Base-by-base conservation (phyloP, 345 rosid species). In the Syzygium jambos region DNA sequence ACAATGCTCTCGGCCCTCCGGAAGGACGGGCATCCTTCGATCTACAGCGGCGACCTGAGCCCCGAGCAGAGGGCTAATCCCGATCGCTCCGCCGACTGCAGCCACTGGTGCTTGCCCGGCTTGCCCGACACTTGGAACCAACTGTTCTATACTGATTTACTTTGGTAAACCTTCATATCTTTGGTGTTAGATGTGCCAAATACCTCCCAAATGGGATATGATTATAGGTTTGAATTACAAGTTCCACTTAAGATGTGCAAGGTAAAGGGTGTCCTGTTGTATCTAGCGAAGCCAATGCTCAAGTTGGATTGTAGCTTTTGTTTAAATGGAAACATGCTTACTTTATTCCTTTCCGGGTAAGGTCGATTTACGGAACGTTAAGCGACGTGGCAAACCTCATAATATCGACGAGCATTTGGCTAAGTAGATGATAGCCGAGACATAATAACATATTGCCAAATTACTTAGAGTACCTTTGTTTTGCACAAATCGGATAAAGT, bases 61-160 rank as follows among this genome's bases (percentile, higher is more conserved):
- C 94, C 97, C 4, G 88, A 85, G 19, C 93, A 95, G 85, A 93
- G 90, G 90, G 94, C 95, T 68, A 93, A 93, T 84, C 98, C 99
- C 12, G 90, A 68, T 13, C 92, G 88, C 55, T 94, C 96, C 25
- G 95, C 98, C 41, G 99, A 97, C 92, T 96, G 99, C 89, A 97
- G 99, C 93, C 99, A 96, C 88, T 97, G 99, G 99, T 96, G 99
- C 93, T 95, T 97, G 84, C 99, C 99, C 78, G 99, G 99, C 30
- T 89, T 97, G 54, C 99, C 99, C 30, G 99, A 96, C 89, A 95
- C 98, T 86, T 97, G 99, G 98, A 97, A 96, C 90, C 93, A 95
- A 84, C 87, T 96, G 46, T 90, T 97, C 85, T 95, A 94, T 73
- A 89, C 95, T 68, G 89, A 89, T 82, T 89, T 95, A 89, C 88